phyloP scores from a whole-genome alignment of 2,329 filamentous ascomycete species.

The Aspergillus felis region DNA sequence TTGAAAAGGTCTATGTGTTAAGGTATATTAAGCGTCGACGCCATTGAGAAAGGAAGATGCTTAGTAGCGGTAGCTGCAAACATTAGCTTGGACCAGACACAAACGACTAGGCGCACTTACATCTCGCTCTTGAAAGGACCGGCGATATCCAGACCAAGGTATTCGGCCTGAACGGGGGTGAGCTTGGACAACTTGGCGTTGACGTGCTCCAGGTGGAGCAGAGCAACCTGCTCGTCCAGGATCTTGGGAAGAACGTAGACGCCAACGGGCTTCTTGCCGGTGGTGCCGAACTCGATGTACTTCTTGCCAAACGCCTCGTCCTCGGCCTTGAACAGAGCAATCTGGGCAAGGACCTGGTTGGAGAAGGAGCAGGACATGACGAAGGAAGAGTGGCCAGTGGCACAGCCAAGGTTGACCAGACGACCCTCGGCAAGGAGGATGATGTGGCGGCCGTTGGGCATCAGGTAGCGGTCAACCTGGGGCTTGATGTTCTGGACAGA shows the following conservation, averaged over 20 bases:
- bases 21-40: constrained; percentile 31
- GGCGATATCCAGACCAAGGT: constrained; percentile 79
- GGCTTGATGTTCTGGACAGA: constrained; percentile 99
- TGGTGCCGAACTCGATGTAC: constrained; percentile 94
- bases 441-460: constrained; percentile 92
- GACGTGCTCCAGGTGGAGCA: constrained; percentile 87
- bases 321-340: constrained; percentile 92
- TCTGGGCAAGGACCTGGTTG: constrained; percentile 99
- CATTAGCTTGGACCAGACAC: constrained; percentile 10
- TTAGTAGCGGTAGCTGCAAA: constrained; percentile 62
- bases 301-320: constrained; percentile 86
- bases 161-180: constrained; percentile 83
- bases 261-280: constrained; percentile 81
- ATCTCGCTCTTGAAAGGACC: constrained; percentile 97
- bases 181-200: constrained; percentile 91
- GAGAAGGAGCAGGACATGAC: constrained; percentile 99
- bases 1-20: constrained; percentile 47
- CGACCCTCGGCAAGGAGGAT: constrained; percentile 98
- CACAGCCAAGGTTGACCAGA: constrained; percentile 98
- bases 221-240: constrained; percentile 96
- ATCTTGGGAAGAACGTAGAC: constrained; percentile 99
- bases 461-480: constrained; percentile 96
- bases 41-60: constrained; percentile 24
- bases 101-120: constrained; percentile 46
- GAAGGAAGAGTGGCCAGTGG: constrained; percentile 98